Percentiles rank a stretch among this genome's conserved stretches.
phyloP scores from a whole-genome alignment of 139 green algal genomes.

The Spirogloea muscicola region DNA sequence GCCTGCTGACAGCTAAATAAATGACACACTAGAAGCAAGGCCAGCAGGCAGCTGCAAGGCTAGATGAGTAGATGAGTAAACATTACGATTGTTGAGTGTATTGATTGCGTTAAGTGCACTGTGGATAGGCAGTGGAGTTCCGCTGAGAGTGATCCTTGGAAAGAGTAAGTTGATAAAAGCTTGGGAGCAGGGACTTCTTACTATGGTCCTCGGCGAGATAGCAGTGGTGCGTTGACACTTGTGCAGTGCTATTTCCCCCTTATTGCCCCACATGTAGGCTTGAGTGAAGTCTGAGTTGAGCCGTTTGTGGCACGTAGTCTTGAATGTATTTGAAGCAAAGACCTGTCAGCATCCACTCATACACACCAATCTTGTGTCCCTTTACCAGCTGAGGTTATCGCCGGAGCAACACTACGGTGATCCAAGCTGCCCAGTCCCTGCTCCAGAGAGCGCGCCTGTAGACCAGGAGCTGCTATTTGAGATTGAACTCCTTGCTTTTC shows the following conservation, averaged over 20 bases:
- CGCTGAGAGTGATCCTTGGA: conserved; percentile 3
- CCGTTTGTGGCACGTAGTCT: no score
- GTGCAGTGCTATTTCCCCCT: no score
- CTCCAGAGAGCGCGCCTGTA: conserved; percentile 1
- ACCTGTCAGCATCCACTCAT: background rate
- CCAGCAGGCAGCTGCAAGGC: no score
- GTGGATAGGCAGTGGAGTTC: background rate
- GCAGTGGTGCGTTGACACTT: background rate
- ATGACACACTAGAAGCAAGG: no score
- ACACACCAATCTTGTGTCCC: background rate
- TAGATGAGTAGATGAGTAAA: no score
- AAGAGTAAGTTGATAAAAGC: background rate
- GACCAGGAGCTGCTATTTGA: conserved; percentile 28
- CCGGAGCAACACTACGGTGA: conserved; percentile 20
- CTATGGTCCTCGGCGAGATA: conserved; percentile 13
- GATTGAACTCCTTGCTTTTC: no score
- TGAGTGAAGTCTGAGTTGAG: background rate
- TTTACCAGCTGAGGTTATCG: conserved; percentile 14
- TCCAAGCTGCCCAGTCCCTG: background rate
- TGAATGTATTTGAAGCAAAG: background rate
- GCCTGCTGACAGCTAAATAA: no score
- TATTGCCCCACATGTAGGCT: background rate
- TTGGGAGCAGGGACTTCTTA: conserved; percentile 5
- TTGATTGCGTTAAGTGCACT: no score
- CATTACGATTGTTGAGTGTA: no score